Evolutionary conservation across 164 flowering plant genomes (phyloP), one percentile per base, ranked within the genome.

Genomic region (Chimonanthus praecox): DNA sequence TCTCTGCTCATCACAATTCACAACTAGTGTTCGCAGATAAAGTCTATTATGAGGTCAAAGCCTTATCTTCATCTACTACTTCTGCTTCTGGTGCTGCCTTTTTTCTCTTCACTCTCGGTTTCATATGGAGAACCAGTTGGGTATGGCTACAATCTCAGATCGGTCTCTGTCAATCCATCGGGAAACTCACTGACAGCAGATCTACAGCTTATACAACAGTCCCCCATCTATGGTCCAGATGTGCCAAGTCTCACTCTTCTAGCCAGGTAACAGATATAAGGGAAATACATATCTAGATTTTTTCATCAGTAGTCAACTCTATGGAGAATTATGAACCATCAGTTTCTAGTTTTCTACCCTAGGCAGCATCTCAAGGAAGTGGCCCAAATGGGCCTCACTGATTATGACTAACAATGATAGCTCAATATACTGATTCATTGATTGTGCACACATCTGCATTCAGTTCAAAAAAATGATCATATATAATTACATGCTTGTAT

Each of bases 211-310:
- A 68, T 79, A 71, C 62, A 74, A 2, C 49, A 13, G 4, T 81
- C 91, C 44, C 73, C 85, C 8, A 69, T 82, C 69, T 86, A 49
- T 46, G 89, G 89, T 5, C 81, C 86, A 6, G 89, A 85, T 49
- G 68, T 88, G 76, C 85, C 50, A 43, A 73, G 47, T 58, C 88
- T 86, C 72, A 33, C 15, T 21, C 78, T 86, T 74, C 66, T 72
- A 4, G 86, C 87, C 58, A 80, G 88, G 88, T 85, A 71, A 13
- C 60, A 54, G 15, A 13, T 54, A 4, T 54, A 3, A 10, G 11
- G 15, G 60, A 10, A 10, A 10, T 8, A 54, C 15, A 4, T 54
- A 10, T 54, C 60, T 10, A 33, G 33, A 33, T 54, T 54, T 54
- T 13, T 54, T 8, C 60, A 54, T 54, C 5, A 10, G 60, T 54